Evolutionary conservation across 345 rosid genomes (phyloP).

Genomic region (Turritis glabra): DNA sequence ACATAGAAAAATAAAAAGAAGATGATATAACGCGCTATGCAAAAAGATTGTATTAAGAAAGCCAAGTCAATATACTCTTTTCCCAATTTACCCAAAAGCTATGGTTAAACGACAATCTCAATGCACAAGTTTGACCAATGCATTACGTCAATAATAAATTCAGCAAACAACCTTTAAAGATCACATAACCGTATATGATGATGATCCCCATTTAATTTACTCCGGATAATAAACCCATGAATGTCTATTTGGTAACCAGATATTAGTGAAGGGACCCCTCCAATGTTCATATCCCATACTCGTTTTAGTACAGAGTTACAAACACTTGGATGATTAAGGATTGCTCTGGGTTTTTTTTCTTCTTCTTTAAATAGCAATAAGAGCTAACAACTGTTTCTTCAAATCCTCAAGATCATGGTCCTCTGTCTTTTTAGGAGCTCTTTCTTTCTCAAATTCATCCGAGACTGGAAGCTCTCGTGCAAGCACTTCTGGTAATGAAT

Average conservation of each 20-base stretch:
- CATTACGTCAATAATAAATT: not conserved
- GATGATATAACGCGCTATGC: conserved; percentile 15
- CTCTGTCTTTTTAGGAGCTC: not conserved
- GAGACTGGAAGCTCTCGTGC: no score
- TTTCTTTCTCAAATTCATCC: no score
- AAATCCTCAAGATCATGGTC: no score
- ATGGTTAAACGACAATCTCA: not conserved
- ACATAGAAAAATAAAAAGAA: not conserved
- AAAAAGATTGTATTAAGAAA: not conserved
- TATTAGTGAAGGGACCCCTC: not conserved
- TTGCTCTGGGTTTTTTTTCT: not conserved
- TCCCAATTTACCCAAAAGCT: conserved; percentile 4
- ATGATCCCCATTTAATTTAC: not conserved
- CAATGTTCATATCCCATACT: not conserved
- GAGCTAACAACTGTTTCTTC: no score
- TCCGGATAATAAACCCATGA: not conserved
- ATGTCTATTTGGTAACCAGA: not conserved
- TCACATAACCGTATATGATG: not conserved
- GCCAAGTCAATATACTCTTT: not conserved
- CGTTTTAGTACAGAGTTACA: not conserved
- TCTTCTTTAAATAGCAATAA: not conserved
- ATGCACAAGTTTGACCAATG: not conserved
- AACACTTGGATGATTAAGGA: not conserved
- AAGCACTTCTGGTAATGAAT: no score
- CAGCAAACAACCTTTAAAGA: not conserved